Conservation (phyloP, 352 stramenopile species). For the Phytopythium ostracodes region DNA sequence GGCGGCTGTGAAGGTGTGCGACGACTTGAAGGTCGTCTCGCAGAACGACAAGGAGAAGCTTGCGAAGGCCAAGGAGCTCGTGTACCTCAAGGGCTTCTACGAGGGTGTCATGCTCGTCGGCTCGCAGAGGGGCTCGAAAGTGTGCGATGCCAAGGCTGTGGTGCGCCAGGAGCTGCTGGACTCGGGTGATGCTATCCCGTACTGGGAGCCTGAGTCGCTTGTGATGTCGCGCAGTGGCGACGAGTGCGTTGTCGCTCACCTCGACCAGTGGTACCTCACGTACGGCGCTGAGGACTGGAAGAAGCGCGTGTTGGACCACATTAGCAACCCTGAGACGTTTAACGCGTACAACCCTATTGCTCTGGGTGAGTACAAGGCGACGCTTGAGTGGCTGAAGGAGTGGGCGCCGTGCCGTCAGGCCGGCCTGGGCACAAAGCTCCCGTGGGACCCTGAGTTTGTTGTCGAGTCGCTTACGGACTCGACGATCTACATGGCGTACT, state of each 20-base stretch:
- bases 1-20: slow-evolving; percentile 94
- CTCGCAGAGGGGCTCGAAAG: slow-evolving; percentile 94
- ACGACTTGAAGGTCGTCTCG: slow-evolving; percentile 98
- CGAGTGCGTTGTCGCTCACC: slow-evolving; percentile 98
- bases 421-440: slow-evolving; percentile 94
- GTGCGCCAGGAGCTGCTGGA: slow-evolving; percentile 97
- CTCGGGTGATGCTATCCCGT: slow-evolving; percentile 92
- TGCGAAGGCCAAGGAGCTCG: slow-evolving; percentile 96
- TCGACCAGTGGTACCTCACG: slow-evolving; percentile 99
- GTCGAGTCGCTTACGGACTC: slow-evolving; percentile 99
- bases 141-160: slow-evolving; percentile 97
- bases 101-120: slow-evolving; percentile 98
- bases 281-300: slow-evolving; percentile 99
- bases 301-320: slow-evolving; percentile 92
- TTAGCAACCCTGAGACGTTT: slow-evolving; percentile 91
- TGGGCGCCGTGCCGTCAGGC: slow-evolving; percentile 99
- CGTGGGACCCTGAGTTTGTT: slow-evolving; percentile 98
- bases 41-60: slow-evolving; percentile 99
- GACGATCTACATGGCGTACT: slow-evolving; percentile 99
- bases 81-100: slow-evolving; percentile 99
- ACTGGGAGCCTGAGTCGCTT: slow-evolving; percentile 98
- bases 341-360: slow-evolving; percentile 92
- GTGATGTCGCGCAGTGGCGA: slow-evolving; percentile 97
- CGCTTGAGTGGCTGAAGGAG: slow-evolving; percentile 99
- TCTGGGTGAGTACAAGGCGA: slow-evolving; percentile 96